A percentile compares a stretch with the other conserved stretches of the same genome.
Conservation (phyloP, 2,329 filamentous ascomycete genomes). For the Cordyceps cateniannulata region DNA sequence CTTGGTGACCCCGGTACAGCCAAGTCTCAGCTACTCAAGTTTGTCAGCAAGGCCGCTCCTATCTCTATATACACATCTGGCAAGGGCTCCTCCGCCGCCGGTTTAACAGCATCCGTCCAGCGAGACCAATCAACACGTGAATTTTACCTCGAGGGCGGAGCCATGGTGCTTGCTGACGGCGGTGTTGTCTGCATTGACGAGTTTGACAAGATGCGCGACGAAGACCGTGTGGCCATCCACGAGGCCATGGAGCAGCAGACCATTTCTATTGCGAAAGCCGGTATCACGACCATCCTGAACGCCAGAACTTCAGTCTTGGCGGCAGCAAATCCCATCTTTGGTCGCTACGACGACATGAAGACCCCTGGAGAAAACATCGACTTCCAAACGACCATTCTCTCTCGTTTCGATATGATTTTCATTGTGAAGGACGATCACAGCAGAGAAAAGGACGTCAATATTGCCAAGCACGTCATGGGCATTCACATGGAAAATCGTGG, state of each 20-base stretch:
- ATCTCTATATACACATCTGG: slow-evolving; percentile 98
- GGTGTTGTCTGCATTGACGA: slow-evolving; percentile 98
- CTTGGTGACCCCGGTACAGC: slow-evolving; percentile 97
- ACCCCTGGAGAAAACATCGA: slow-evolving; percentile 97
- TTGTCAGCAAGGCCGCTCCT: slow-evolving; percentile 91
- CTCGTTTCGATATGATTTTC: slow-evolving; percentile 99
- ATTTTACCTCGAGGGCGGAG: slow-evolving; percentile 96
- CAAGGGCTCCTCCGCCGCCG: slow-evolving; percentile 94
- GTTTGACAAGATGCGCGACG: slow-evolving; percentile 99
- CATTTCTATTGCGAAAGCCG: slow-evolving; percentile 96
- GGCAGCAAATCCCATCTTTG: slow-evolving; percentile 95
- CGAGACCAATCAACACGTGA: slow-evolving; percentile 86
- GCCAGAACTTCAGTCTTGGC: slow-evolving; percentile 91
- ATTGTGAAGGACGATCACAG: slow-evolving; percentile 96
- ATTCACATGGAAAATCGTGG: slow-evolving; percentile 91
- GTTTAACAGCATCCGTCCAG: slow-evolving; percentile 95
- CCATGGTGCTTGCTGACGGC: slow-evolving; percentile 95
- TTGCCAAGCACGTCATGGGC: slow-evolving; percentile 94
- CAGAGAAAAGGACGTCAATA: slow-evolving; percentile 79
- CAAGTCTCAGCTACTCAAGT: slow-evolving; percentile 95
- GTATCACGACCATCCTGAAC: slow-evolving; percentile 97
- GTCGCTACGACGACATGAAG: slow-evolving; percentile 96
- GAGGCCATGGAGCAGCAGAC: slow-evolving; percentile 99
- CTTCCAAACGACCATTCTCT: slow-evolving; percentile 96
- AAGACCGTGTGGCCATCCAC: slow-evolving; percentile 95